phyloP scores from a whole-genome alignment of 1,284 basidiomycete species.

The Tilletia caries region DNA sequence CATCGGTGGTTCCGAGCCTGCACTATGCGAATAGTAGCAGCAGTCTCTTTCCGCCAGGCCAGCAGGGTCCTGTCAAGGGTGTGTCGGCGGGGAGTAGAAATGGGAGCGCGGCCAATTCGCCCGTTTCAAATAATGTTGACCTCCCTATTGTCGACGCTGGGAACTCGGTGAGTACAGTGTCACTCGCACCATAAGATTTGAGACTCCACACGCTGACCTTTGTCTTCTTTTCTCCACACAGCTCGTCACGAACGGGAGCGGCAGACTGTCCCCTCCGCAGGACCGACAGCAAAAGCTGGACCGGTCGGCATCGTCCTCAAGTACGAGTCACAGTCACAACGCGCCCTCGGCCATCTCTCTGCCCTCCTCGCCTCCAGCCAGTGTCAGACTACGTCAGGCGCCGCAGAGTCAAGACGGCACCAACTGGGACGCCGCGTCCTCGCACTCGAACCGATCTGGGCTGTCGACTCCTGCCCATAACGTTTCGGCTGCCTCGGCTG shows the following conservation, averaged over 20 bases:
- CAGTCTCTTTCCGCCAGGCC: not conserved
- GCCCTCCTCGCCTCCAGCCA: not conserved
- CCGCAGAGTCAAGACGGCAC: not conserved
- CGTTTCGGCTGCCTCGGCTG: slow-evolving; percentile 7
- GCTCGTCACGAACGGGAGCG: not conserved
- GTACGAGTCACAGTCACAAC: not conserved
- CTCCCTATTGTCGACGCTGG: not conserved
- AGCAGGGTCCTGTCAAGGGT: not conserved
- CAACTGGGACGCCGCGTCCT: slow-evolving; percentile 10
- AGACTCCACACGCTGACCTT: not conserved
- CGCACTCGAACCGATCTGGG: not conserved
- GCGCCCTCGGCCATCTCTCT: not conserved
- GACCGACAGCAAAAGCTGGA: not conserved
- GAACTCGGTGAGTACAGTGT: not conserved
- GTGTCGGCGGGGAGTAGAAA: not conserved
- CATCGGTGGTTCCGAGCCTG: not conserved
- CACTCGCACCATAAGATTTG: not conserved
- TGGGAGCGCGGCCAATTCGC: not conserved
- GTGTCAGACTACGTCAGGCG: not conserved
- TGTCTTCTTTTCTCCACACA: not conserved
- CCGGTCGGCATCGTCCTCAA: not conserved
- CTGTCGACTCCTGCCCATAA: not conserved
- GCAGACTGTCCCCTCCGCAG: not conserved
- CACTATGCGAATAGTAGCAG: not conserved
- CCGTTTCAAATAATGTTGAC: not conserved